These are phyloP conservation scores for Coprinellus micaceus DNA, from an alignment of 768 basidiomycete genomes.

Conservation along the genomic window DNA sequence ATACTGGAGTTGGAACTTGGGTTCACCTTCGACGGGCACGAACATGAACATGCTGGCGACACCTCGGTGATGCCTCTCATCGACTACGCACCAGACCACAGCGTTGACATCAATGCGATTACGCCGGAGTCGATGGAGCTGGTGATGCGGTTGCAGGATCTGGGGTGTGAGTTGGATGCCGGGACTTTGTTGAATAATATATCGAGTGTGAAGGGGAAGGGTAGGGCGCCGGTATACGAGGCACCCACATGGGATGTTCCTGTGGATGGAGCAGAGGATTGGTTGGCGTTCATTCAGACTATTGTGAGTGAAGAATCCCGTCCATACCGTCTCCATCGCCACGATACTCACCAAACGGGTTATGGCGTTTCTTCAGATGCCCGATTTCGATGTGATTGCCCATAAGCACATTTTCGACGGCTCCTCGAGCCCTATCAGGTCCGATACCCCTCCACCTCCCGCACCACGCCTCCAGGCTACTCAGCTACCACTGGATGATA, in stretches of 20 bases:
- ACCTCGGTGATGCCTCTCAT: neutral
- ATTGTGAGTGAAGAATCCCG: too few species aligned
- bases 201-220: neutral
- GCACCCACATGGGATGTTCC: too few species aligned
- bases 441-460: neutral
- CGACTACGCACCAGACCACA: neutral
- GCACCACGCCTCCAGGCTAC: neutral
- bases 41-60: neutral
- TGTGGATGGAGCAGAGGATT: too few species aligned
- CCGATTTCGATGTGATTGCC: too few species aligned
- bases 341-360: too few species aligned
- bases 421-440: neutral
- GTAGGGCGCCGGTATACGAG: neutral
- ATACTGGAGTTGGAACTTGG: too few species aligned
- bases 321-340: too few species aligned
- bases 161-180: neutral
- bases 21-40: neutral
- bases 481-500: neutral
- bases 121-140: neutral
- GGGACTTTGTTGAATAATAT: neutral
- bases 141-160: neutral
- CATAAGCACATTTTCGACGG: neutral
- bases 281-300: too few species aligned
- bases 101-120: neutral
- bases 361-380: too few species aligned